These are phyloP conservation scores for Starmerella asiatica DNA, from an alignment of 805 yeast species.

Conservation along the genomic window DNA sequence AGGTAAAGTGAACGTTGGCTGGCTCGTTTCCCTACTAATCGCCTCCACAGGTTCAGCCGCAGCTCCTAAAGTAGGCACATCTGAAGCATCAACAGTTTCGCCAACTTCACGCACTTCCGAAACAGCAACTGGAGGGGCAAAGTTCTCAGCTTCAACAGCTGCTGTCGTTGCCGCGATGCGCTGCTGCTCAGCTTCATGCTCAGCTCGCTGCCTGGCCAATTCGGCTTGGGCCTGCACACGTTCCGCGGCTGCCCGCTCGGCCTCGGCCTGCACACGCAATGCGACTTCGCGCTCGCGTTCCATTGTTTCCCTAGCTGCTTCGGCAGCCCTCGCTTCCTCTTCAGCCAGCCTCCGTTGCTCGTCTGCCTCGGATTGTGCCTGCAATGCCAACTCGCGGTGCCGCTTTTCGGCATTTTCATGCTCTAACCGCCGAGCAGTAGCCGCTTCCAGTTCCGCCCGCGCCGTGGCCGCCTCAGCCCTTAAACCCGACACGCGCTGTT, in stretches of 20 bases:
- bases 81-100: neutral
- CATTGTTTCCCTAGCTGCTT: conserved; percentile 5
- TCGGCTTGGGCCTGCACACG: neutral
- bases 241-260: conserved; percentile 1
- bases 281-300: neutral
- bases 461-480: too few relatives aligned
- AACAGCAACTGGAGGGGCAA: neutral
- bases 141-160: neutral
- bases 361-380: conserved; percentile 9
- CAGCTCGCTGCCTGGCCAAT: neutral
- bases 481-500: conserved; percentile 1
- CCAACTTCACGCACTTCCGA: neutral
- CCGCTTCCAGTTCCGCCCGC: conserved; percentile 12
- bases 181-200: conserved; percentile 19
- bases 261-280: neutral
- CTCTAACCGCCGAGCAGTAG: conserved; percentile 8
- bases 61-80: neutral
- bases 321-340: conserved; percentile 9
- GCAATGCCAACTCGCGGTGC: conserved; percentile 10
- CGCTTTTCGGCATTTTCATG: conserved; percentile 15
- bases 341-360: conserved; percentile 5
- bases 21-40: conserved; percentile 4
- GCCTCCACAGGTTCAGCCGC: neutral
- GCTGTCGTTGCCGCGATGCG: neutral
- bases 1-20: conserved; percentile 31